Evolutionary conservation across 1,139 yeast species (phyloP), one percentile per base, ranked within the genome.

Genomic region (Kluyveromyces marxianus): DNA sequence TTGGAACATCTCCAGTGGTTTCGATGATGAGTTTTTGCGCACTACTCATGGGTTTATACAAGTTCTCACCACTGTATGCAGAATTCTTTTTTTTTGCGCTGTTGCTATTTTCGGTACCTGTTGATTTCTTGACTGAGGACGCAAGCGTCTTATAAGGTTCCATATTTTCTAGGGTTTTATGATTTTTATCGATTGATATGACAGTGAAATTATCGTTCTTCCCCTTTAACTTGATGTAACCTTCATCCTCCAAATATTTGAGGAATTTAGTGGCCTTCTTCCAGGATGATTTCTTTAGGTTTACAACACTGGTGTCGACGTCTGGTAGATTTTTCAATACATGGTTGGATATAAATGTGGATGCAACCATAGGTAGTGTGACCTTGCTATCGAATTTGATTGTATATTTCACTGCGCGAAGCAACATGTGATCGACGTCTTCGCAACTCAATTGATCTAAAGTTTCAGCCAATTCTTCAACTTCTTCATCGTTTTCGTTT

Each of bases 241-340:
- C 78, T 43, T 74, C 72, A 59, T 88, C 90, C 52, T 85, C 95
- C 82, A 89, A 87, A 4, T 84, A 81, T 59, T 88, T 90, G 47
- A 90, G 69, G 57, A 81, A 88, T 63, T 89, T 90, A 25, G 90
- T 75, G 1, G 94, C 79, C 60, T 92, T 92, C 63, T 85, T 89
- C 95, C 95, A 90, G 3, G 90, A 78, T 0, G 96, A 82, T 57
- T 80, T 83, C 64, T 89, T 90, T 57, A 92, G 76, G 49, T 76
- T 80, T 38, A 87, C 76, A 39, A 71, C 72, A n/a, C 67, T 45
- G 50, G 68, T 69, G 52, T 77, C 78, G 3, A 57, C 54, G 4
- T 54, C 50, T 0, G 95, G 95, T n/a, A 90, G 67, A 62, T 88
- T 86, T 45, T 77, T 81, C 54, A 80, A 71, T 10, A 89, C 70